Percentiles rank a stretch among this genome's conserved stretches.
These are phyloP conservation scores for Diaporthe citrichinensis DNA, from an alignment of 2,329 filamentous ascomycete genomes.

Conservation along the genomic window DNA sequence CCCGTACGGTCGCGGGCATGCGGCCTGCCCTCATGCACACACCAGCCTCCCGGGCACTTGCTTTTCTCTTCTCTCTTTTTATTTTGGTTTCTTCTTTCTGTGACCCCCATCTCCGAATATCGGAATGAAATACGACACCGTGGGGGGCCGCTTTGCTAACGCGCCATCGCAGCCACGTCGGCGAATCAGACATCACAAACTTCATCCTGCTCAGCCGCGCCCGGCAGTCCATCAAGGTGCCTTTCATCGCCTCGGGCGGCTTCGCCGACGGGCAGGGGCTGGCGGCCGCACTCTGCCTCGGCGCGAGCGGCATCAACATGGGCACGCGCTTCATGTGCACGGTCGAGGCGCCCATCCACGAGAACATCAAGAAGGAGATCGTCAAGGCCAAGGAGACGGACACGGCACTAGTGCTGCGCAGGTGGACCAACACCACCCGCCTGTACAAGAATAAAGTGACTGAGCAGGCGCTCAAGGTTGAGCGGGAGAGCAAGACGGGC, in stretches of 20 bases:
- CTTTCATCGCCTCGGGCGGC: conserved; percentile 95
- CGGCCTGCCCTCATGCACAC: conserved; percentile 16
- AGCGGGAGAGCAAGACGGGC: conserved; percentile 84
- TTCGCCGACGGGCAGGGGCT: conserved; percentile 96
- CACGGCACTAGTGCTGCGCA: conserved; percentile 86
- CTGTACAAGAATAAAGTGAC: conserved; percentile 94
- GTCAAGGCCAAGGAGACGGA: conserved; percentile 91
- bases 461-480: conserved; percentile 83
- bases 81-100: not conserved
- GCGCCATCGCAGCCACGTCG: conserved; percentile 72
- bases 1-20: not conserved
- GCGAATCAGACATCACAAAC: conserved; percentile 90
- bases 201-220: conserved; percentile 90
- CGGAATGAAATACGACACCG: not conserved
- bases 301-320: conserved; percentile 98
- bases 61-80: not conserved
- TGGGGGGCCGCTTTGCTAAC: not conserved
- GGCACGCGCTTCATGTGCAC: conserved; percentile 98
- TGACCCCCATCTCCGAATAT: not conserved
- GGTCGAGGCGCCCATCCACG: conserved; percentile 90
- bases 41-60: not conserved
- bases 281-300: conserved; percentile 89
- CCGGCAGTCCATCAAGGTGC: conserved; percentile 84
- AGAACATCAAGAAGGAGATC: conserved; percentile 94
- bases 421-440: conserved; percentile 94